Percentiles rank a stretch among this genome's conserved stretches.
phyloP scores from a whole-genome alignment of 2,329 filamentous ascomycete genomes.

The Pseudomassariella vexata region DNA sequence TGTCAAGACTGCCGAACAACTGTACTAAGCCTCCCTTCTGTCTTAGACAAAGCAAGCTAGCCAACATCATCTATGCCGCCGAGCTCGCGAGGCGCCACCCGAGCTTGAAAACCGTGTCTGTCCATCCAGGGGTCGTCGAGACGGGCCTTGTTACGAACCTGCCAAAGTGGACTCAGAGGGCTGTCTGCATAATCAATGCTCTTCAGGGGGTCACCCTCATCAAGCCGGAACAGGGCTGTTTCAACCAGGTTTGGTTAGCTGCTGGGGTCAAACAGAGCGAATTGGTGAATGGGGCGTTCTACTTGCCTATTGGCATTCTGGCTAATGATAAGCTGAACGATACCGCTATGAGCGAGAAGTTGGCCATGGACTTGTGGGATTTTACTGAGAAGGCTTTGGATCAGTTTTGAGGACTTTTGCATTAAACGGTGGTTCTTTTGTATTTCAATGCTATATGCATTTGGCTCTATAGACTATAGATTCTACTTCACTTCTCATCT shows the following conservation, averaged over 20 bases:
- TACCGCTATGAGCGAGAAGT: conserved; percentile 17
- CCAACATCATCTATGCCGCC: conserved; percentile 9
- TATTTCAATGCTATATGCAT: no score
- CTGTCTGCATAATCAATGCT: conserved; percentile 29
- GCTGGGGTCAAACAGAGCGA: conserved; percentile 18
- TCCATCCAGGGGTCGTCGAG: conserved; percentile 6
- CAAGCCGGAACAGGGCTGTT: conserved; percentile 25
- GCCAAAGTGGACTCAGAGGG: no score
- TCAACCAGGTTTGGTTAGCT: conserved; percentile 31
- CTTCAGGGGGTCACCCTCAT: conserved; percentile 13
- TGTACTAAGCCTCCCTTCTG: no score
- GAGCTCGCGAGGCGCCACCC: conserved; percentile 11
- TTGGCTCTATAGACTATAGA: no score
- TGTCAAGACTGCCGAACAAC: no score
- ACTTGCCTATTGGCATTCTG: conserved; percentile 22
- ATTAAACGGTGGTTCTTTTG: no score
- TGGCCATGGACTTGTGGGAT: conserved; percentile 27
- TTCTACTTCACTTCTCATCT: no score
- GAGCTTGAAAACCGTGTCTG: conserved; percentile 3
- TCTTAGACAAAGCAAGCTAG: conserved; percentile 15
- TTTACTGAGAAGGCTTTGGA: conserved; percentile 27
- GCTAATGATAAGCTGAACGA: conserved; percentile 20
- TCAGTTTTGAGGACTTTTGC: conserved; percentile 8
- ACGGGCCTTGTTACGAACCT: no score
- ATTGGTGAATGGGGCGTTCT: conserved; percentile 24